Evolutionary conservation across 2,329 filamentous ascomycete genomes (phyloP).

Genomic region (Ascosphaera aggregata): DNA sequence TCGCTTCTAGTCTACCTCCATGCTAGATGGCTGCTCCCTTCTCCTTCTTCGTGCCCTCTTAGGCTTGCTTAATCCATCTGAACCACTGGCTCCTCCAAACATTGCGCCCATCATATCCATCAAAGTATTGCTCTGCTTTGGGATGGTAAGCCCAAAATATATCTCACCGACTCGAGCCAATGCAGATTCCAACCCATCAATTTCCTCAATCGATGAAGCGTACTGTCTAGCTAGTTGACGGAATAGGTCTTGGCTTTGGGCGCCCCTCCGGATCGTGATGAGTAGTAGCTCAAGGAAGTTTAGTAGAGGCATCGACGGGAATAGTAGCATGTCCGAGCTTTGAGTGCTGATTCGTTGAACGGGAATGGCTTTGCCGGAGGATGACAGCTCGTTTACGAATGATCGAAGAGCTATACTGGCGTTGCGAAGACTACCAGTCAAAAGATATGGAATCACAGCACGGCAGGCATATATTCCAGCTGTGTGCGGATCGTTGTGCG

Average conservation of each 20-base stretch:
- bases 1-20: no score
- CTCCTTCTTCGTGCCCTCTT: constrained; percentile 20
- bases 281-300: constrained; percentile 81
- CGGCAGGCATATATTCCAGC: constrained; percentile 71
- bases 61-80: constrained; percentile 21
- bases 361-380: constrained; percentile 34
- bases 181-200: constrained; percentile 55
- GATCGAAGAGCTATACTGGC: constrained; percentile 63
- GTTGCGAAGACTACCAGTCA: constrained; percentile 72
- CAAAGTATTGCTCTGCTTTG: constrained; percentile 72
- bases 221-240: constrained; percentile 67
- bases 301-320: constrained; percentile 75
- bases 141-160: constrained; percentile 84
- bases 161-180: constrained; percentile 80
- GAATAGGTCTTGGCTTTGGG: constrained; percentile 55
- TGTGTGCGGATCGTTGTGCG: constrained; percentile 64
- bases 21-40: no score
- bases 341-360: constrained; percentile 62
- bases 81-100: constrained; percentile 51
- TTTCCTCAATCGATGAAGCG: constrained; percentile 50
- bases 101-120: constrained; percentile 97
- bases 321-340: constrained; percentile 53
- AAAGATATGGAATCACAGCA: constrained; percentile 71
- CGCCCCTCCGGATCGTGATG: constrained; percentile 60
- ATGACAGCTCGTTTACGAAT: constrained; percentile 43